Evolutionary conservation across 768 basidiomycete species (phyloP).

Genomic region (Lactarius psammicola): DNA sequence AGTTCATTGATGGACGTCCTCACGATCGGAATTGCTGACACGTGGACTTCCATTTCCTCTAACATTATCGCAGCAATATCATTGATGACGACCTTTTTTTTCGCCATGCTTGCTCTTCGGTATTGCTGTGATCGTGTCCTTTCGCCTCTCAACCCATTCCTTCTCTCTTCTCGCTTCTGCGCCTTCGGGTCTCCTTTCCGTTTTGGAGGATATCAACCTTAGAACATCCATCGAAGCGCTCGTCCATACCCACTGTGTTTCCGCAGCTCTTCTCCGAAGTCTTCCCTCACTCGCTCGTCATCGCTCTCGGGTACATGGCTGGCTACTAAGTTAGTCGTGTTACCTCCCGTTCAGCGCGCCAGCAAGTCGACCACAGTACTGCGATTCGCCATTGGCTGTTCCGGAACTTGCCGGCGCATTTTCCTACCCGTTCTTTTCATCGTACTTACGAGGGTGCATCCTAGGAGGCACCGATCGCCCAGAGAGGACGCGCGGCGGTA

Average conservation of each 20-base stretch:
- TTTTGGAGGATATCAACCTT: slow-evolving; percentile 81
- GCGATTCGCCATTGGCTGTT: slow-evolving; percentile 77
- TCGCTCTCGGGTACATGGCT: slow-evolving; percentile 80
- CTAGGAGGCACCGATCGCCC: slow-evolving; percentile 12
- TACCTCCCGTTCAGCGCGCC: slow-evolving; percentile 71
- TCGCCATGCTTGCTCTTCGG: slow-evolving; percentile 72
- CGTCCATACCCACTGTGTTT: slow-evolving; percentile 80
- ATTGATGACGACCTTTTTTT: slow-evolving; percentile 48
- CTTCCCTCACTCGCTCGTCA: slow-evolving; percentile 54
- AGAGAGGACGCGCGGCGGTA: too few species aligned
- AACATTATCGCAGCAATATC: neutral
- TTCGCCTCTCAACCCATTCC: slow-evolving; percentile 66
- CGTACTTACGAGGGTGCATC: slow-evolving; percentile 45
- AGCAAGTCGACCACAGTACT: slow-evolving; percentile 75
- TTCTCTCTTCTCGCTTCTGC: slow-evolving; percentile 74
- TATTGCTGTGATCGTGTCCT: slow-evolving; percentile 74
- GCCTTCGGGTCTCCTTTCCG: slow-evolving; percentile 63
- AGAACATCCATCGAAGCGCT: slow-evolving; percentile 84
- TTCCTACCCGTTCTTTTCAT: slow-evolving; percentile 68
- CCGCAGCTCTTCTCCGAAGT: slow-evolving; percentile 42
- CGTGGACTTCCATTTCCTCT: slow-evolving; percentile 47
- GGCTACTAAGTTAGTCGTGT: slow-evolving; percentile 70
- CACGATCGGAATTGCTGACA: slow-evolving; percentile 88
- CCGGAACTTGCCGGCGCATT: slow-evolving; percentile 76
- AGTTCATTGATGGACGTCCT: slow-evolving; percentile 92